These are phyloP conservation scores for Marchantia paleacea DNA, from an alignment of 225 moss, liverwort and hornwort species.

Conservation along the genomic window DNA sequence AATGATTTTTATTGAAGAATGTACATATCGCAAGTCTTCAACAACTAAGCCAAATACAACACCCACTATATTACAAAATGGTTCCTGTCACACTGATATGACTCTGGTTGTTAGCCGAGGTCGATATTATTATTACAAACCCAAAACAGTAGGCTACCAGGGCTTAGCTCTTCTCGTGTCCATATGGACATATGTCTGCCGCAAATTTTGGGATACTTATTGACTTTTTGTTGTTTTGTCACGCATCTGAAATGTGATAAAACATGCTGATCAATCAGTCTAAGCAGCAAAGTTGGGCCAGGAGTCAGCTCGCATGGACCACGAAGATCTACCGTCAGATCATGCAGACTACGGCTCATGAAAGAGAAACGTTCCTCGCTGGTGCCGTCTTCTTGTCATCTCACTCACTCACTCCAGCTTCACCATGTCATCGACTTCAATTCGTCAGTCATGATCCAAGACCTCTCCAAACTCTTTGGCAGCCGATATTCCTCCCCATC, in stretches of 20 bases:
- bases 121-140: constrained; percentile 6
- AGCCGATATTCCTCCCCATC: constrained; percentile 8
- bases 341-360: not conserved
- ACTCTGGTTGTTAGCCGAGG: constrained; percentile 3
- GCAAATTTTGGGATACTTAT: constrained; percentile 10
- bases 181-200: constrained; percentile 7
- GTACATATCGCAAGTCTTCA: not conserved
- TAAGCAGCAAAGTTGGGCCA: not conserved
- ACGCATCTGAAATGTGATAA: not conserved
- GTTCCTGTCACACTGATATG: not conserved
- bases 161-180: constrained; percentile 7
- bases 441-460: constrained; percentile 1
- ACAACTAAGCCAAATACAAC: not conserved
- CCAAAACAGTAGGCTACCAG: constrained; percentile 17
- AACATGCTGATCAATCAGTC: constrained; percentile 8
- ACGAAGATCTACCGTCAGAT: not conserved
- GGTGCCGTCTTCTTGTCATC: not conserved
- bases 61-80: constrained; percentile 15
- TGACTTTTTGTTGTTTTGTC: constrained; percentile 2
- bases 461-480: constrained; percentile 6
- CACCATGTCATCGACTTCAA: constrained; percentile 4
- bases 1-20: constrained; percentile 8
- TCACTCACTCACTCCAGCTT: not conserved
- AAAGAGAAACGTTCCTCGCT: not conserved
- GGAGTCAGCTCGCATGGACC: not conserved